These are phyloP conservation scores for Ophiocordyceps polyrhachis-furcata DNA, from an alignment of 2,329 filamentous ascomycete genomes.

Conservation along the genomic window DNA sequence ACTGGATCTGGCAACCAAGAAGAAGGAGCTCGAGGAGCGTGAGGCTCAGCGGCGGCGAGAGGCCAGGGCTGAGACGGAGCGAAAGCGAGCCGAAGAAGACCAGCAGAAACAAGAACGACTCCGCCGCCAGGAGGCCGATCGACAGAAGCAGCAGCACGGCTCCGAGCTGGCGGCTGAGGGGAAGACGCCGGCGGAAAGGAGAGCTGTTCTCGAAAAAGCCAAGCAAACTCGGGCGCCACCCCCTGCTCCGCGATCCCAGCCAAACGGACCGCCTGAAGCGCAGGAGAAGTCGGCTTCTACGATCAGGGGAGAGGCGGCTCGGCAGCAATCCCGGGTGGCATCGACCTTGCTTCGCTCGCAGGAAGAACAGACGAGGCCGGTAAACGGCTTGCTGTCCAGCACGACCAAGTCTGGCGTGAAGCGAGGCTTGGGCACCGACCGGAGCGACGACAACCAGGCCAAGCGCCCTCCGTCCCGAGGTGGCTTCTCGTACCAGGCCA, in stretches of 20 bases:
- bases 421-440: conserved; percentile 49
- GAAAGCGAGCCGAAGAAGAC: conserved; percentile 54
- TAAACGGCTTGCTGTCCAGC: conserved; percentile 41
- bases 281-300: conserved; percentile 11
- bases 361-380: conserved; percentile 42
- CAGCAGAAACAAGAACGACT: conserved; percentile 40
- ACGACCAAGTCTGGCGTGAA: conserved; percentile 46
- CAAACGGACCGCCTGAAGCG: conserved; percentile 29
- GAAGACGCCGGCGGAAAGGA: conserved; percentile 47
- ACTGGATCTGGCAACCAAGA: conserved; percentile 56
- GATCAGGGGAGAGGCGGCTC: conserved; percentile 16
- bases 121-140: conserved; percentile 41
- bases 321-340: conserved; percentile 40
- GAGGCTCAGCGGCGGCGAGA: conserved; percentile 64
- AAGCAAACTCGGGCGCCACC: conserved; percentile 46
- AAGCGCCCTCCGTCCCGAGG: conserved; percentile 26
- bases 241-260: conserved; percentile 36
- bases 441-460: conserved; percentile 32
- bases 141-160: conserved; percentile 41
- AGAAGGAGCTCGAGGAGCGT: conserved; percentile 71
- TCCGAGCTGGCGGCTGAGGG: conserved; percentile 44
- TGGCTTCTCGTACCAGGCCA: conserved; percentile 44
- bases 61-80: conserved; percentile 63
- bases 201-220: conserved; percentile 43
- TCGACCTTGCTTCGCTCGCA: conserved; percentile 30